Percentiles rank a stretch among this genome's conserved stretches.
These are phyloP conservation scores for Alternaria triticina DNA, from an alignment of 2,329 filamentous ascomycete species.

Conservation along the genomic window DNA sequence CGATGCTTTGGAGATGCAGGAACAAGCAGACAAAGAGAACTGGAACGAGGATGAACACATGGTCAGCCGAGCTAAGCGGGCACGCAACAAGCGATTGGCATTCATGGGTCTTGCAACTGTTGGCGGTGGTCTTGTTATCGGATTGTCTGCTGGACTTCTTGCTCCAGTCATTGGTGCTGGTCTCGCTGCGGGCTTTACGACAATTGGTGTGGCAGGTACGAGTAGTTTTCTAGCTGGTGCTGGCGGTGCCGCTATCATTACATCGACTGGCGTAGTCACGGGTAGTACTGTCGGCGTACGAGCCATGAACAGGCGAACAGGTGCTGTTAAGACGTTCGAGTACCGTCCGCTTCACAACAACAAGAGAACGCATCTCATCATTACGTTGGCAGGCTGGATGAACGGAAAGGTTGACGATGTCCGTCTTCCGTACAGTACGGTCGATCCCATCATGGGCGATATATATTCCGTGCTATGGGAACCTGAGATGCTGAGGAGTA, in stretches of 20 bases:
- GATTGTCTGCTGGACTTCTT: constrained; percentile 87
- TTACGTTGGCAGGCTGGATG: constrained; percentile 98
- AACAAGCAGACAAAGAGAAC: constrained; percentile 90
- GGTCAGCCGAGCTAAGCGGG: constrained; percentile 80
- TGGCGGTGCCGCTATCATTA: constrained; percentile 92
- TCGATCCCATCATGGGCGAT: constrained; percentile 97
- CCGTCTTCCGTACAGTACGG: constrained; percentile 90
- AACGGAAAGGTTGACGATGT: constrained; percentile 97
- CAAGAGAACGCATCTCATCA: constrained; percentile 92
- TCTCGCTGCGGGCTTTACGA: constrained; percentile 91
- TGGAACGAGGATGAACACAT: constrained; percentile 98
- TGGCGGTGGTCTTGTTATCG: constrained; percentile 92
- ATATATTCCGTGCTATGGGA: constrained; percentile 98
- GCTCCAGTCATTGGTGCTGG: constrained; percentile 94
- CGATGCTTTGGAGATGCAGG: constrained; percentile 96
- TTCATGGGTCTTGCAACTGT: constrained; percentile 98
- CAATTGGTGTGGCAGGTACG: constrained; percentile 90
- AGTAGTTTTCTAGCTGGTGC: constrained; percentile 87
- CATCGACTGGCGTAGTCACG: constrained; percentile 83
- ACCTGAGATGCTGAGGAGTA: constrained; percentile 95
- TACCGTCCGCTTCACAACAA: constrained; percentile 97
- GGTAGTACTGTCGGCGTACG: constrained; percentile 85
- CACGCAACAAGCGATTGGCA: constrained; percentile 82
- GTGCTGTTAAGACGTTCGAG: constrained; percentile 94
- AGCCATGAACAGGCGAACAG: constrained; percentile 86